phyloP scores from a whole-genome alignment of 169 alveolate species.

The Eimeria acervulina region DNA sequence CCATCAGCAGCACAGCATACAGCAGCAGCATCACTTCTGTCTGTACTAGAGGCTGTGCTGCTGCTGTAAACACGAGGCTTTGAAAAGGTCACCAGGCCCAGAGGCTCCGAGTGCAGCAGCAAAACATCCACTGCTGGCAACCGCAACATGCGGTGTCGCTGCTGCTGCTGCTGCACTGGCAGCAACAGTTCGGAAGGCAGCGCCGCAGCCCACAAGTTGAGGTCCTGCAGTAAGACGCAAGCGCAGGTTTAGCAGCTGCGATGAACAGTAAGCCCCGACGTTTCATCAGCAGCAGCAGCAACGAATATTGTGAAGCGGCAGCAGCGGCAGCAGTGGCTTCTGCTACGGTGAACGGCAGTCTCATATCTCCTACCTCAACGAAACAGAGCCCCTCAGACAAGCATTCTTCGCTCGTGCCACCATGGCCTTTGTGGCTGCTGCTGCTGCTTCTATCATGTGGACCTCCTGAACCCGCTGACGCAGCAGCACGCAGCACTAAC shows the following conservation, averaged over 20 bases:
- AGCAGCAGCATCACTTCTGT: background rate
- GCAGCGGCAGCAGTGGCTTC: constrained; percentile 11
- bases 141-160: constrained; percentile 69
- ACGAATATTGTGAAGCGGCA: background rate
- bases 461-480: background rate
- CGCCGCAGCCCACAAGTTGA: constrained; percentile 67
- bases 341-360: background rate
- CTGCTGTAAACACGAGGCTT: constrained; percentile 1
- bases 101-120: constrained; percentile 45
- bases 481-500: constrained; percentile 72
- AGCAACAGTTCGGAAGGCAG: constrained; percentile 41
- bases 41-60: background rate
- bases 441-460: background rate
- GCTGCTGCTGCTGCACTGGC: constrained; percentile 66
- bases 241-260: background rate
- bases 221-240: constrained; percentile 27
- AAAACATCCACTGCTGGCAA: constrained; percentile 54
- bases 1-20: background rate
- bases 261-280: background rate
- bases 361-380: constrained; percentile 13
- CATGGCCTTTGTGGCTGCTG: background rate
- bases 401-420: background rate
- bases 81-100: constrained; percentile 59
- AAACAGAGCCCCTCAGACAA: constrained; percentile 26
- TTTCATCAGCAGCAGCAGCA: constrained; percentile 2